These are phyloP conservation scores for Austroboletus novae-zelandiae DNA, from an alignment of 1,284 basidiomycete species.

Conservation along the genomic window DNA sequence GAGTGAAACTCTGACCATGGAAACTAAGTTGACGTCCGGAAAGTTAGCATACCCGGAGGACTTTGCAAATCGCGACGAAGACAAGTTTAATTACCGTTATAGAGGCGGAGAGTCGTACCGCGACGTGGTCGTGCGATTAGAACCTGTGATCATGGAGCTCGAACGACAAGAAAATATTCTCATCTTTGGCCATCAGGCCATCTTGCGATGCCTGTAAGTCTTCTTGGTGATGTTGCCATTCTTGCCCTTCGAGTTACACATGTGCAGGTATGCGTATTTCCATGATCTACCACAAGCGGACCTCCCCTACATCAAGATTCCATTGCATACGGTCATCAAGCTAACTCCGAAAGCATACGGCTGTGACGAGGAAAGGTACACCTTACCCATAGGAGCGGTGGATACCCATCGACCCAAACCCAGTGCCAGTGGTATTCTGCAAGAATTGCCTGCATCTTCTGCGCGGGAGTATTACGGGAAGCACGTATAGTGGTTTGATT, in stretches of 20 bases:
- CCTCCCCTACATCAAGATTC: constrained; percentile 96
- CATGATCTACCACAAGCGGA: constrained; percentile 91
- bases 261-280: constrained; percentile 86
- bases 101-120: constrained; percentile 93
- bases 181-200: constrained; percentile 96
- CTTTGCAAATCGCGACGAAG: constrained; percentile 97
- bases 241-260: background rate
- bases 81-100: constrained; percentile 99
- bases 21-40: constrained; percentile 1
- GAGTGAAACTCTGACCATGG: constrained; percentile 10
- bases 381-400: constrained; percentile 86
- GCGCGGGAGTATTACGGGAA: constrained; percentile 34
- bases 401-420: constrained; percentile 95
- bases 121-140: constrained; percentile 93
- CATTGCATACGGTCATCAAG: constrained; percentile 96
- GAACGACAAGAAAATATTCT: constrained; percentile 97
- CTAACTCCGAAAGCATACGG: constrained; percentile 98
- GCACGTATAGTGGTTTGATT: constrained; percentile 6
- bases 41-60: constrained; percentile 96
- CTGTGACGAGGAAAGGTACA: constrained; percentile 94
- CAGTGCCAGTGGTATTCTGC: constrained; percentile 33
- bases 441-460: constrained; percentile 17
- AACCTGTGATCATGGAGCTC: constrained; percentile 99
- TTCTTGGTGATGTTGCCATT: background rate
- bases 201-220: constrained; percentile 82